These are phyloP conservation scores for Candida michaelii DNA, from an alignment of 805 yeast genomes.

Conservation along the genomic window DNA sequence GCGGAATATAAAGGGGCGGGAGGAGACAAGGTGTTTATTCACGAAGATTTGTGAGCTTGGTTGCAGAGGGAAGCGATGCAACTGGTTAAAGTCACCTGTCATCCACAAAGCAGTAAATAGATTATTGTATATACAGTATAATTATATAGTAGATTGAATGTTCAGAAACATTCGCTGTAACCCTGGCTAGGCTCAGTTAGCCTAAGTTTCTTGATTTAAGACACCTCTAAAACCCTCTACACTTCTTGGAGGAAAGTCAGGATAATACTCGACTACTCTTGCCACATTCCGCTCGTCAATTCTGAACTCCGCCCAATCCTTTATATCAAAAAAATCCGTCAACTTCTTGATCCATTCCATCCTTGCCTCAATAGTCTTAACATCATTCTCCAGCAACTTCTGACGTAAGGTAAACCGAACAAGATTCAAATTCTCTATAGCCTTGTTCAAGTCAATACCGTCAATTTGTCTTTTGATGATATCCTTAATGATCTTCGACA, in stretches of 20 bases:
- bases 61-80: too few relatives aligned
- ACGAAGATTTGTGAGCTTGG: too few relatives aligned
- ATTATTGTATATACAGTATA: too few relatives aligned
- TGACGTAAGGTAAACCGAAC: constrained; percentile 52
- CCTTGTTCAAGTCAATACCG: constrained; percentile 50
- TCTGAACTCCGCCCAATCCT: constrained; percentile 54
- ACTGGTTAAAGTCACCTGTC: too few relatives aligned
- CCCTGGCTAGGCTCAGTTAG: too few relatives aligned
- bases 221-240: constrained; percentile 16
- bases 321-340: constrained; percentile 59
- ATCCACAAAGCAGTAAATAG: too few relatives aligned
- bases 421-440: constrained; percentile 59
- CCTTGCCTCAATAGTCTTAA: constrained; percentile 52
- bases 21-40: constrained; percentile 75
- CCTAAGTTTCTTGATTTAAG: constrained; percentile 1
- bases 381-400: constrained; percentile 46
- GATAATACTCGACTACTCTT: constrained; percentile 47
- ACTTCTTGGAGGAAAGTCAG: constrained; percentile 47
- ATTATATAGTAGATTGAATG: too few relatives aligned
- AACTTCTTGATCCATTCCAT: constrained; percentile 71
- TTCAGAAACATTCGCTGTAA: too few relatives aligned
- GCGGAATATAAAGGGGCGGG: constrained; percentile 93
- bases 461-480: constrained; percentile 52
- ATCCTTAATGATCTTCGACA: constrained; percentile 53
- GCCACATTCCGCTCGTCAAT: constrained; percentile 36